Conservation (phyloP, 805 yeast species). For the Lachancea waltii region DNA sequence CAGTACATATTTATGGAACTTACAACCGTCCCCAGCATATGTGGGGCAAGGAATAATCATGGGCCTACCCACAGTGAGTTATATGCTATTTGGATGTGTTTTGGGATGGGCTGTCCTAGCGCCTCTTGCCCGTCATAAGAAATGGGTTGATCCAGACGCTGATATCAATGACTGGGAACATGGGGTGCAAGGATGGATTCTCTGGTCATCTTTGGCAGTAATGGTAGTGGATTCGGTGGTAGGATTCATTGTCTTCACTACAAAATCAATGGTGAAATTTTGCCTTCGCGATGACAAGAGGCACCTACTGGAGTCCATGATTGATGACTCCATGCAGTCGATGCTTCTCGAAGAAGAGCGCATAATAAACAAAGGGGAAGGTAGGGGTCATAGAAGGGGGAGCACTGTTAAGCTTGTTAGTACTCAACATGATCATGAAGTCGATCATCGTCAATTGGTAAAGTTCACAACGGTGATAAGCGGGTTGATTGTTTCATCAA, state of each 20-base stretch:
- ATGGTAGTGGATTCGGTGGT: slow-evolving; percentile 91
- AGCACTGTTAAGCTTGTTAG: slow-evolving; percentile 29
- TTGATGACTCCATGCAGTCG: slow-evolving; percentile 29
- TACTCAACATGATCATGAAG: slow-evolving; percentile 33
- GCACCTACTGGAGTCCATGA: slow-evolving; percentile 17
- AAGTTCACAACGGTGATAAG: slow-evolving; percentile 40
- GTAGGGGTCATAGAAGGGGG: slow-evolving; percentile 12
- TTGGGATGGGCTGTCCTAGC: slow-evolving; percentile 92
- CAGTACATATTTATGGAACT: slow-evolving; percentile 64
- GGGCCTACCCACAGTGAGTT: slow-evolving; percentile 88
- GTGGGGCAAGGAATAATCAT: slow-evolving; percentile 96
- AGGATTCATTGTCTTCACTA: slow-evolving; percentile 59
- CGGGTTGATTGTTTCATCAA: slow-evolving; percentile 62
- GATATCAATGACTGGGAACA: slow-evolving; percentile 75
- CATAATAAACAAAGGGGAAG: slow-evolving; percentile 21
- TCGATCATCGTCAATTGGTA: slow-evolving; percentile 44
- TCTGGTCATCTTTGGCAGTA: slow-evolving; percentile 87
- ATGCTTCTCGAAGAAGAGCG: slow-evolving; percentile 30
- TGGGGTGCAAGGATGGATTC: slow-evolving; percentile 96
- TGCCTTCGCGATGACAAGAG: slow-evolving; percentile 23
- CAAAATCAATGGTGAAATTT: slow-evolving; percentile 36
- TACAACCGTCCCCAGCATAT: slow-evolving; percentile 96
- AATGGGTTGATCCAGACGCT: slow-evolving; percentile 87
- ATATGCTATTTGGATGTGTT: slow-evolving; percentile 85
- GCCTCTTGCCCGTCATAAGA: slow-evolving; percentile 59